Conservation (phyloP, 768 basidiomycete species). For the Lactifluus subvellereus region DNA sequence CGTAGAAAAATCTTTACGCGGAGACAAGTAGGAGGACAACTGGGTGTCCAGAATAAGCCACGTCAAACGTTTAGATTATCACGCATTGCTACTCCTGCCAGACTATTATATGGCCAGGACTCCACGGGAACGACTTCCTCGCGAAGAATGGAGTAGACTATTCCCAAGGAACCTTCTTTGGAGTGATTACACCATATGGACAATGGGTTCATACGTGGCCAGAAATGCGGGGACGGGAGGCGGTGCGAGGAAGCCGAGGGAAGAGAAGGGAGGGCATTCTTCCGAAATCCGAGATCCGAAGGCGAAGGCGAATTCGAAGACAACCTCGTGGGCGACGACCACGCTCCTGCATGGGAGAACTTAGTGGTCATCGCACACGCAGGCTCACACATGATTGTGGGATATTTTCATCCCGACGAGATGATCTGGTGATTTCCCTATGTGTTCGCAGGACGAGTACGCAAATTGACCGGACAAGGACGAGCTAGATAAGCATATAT, state of each 20-base stretch:
- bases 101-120: not conserved
- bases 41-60: no score
- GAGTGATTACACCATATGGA: not conserved
- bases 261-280: not conserved
- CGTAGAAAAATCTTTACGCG: no score
- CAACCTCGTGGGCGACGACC: no score
- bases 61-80: not conserved
- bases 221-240: not conserved
- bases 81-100: not conserved
- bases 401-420: no score
- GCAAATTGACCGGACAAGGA: no score
- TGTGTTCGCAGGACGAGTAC: no score
- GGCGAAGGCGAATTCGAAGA: not conserved
- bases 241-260: not conserved
- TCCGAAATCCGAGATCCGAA: not conserved
- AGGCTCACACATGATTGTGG: no score
- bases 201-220: slow-evolving; percentile 6
- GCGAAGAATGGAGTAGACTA: not conserved
- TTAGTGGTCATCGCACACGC: no score
- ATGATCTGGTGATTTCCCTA: no score
- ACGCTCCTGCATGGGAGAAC: no score
- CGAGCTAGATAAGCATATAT: no score
- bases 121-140: not conserved
- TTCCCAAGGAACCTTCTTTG: not conserved
- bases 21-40: no score